These are phyloP conservation scores for Hanseniaspora gamundiae DNA, from an alignment of 1,139 yeast species.

Conservation along the genomic window DNA sequence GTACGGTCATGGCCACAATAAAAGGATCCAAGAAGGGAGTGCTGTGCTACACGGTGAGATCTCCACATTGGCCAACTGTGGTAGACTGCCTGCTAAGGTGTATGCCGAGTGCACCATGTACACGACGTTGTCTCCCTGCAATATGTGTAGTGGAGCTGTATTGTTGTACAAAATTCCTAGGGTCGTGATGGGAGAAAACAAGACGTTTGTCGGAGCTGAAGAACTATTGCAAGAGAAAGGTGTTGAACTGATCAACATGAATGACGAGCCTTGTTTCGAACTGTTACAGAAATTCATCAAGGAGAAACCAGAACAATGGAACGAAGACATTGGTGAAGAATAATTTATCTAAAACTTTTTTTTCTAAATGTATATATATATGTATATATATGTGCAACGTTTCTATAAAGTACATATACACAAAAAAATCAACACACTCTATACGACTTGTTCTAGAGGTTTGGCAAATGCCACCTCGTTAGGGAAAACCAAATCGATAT, in stretches of 20 bases:
- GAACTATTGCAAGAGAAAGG: conserved; percentile 54
- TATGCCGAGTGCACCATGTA: conserved; percentile 72
- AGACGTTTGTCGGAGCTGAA: conserved; percentile 67
- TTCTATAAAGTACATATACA: not conserved
- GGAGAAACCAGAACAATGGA: conserved; percentile 75
- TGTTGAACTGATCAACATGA: conserved; percentile 59
- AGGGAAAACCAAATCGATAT: conserved; percentile 6
- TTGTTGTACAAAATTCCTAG: conserved; percentile 75
- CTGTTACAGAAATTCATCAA: conserved; percentile 67
- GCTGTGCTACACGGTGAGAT: conserved; percentile 88
- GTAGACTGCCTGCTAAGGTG: conserved; percentile 57
- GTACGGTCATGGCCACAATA: conserved; percentile 79
- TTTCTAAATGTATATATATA: too few relatives aligned
- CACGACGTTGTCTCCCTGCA: conserved; percentile 85
- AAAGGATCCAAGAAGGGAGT: conserved; percentile 69
- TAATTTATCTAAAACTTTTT: too few relatives aligned
- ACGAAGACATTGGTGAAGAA: conserved; percentile 71
- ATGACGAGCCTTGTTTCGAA: conserved; percentile 55
- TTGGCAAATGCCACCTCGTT: conserved; percentile 1
- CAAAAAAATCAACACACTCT: not conserved
- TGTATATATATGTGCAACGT: not conserved
- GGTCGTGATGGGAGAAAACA: conserved; percentile 81
- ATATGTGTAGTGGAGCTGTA: conserved; percentile 93
- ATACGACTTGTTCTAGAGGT: not conserved
- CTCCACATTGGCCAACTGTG: conserved; percentile 79